Evolutionary conservation across 441 rosid species (phyloP).

Genomic region (Euphorbia schlechtendalii): DNA sequence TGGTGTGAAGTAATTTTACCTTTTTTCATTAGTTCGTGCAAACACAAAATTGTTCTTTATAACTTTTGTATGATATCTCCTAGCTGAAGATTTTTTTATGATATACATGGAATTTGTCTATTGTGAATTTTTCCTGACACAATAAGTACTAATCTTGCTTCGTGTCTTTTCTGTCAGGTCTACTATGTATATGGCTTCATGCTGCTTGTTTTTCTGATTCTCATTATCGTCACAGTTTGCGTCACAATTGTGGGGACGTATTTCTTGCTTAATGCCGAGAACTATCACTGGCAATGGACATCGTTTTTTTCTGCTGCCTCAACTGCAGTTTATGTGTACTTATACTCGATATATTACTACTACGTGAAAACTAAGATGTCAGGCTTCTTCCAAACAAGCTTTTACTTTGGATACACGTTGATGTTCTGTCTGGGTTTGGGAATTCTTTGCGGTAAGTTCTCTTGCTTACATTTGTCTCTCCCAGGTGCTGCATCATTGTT

Average conservation of each 20-base stretch:
- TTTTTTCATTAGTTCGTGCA: not conserved
- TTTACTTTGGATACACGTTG: constrained; percentile 94
- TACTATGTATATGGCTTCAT: constrained; percentile 94
- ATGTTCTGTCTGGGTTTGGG: constrained; percentile 97
- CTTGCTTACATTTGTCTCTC: not conserved
- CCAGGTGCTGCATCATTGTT: not conserved
- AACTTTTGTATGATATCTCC: too few species aligned
- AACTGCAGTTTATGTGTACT: constrained; percentile 85
- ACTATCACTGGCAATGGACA: constrained; percentile 98
- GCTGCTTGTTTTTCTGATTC: constrained; percentile 87
- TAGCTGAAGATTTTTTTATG: not conserved
- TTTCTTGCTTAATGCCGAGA: constrained; percentile 90
- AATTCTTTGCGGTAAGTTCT: constrained; percentile 80
- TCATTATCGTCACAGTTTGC: constrained; percentile 79
- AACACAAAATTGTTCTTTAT: too few species aligned
- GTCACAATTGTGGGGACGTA: constrained; percentile 95
- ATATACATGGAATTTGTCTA: not conserved
- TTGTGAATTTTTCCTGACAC: not conserved
- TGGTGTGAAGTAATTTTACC: not conserved
- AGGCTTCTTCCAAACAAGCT: constrained; percentile 96
- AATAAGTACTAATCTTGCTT: not conserved
- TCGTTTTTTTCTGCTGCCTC: constrained; percentile 96
- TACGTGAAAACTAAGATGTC: constrained; percentile 92
- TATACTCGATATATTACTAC: constrained; percentile 88
- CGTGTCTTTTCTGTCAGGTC: constrained; percentile 42